Conservation (phyloP, 257 asterid genomes). For the Solanum pimpinellifolium region DNA sequence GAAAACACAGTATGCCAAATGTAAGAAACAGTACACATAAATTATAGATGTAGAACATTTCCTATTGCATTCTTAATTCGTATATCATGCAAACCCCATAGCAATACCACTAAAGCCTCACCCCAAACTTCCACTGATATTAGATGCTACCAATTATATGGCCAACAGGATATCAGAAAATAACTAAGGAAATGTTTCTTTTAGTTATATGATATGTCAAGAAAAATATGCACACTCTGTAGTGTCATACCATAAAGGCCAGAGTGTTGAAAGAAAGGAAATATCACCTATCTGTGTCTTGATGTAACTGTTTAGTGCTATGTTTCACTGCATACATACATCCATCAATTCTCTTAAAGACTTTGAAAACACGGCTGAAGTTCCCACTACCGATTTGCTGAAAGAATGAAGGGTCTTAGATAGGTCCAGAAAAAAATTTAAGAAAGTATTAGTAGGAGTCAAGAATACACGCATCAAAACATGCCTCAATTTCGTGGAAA, state of each 20-base stretch:
- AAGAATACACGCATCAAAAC: background rate
- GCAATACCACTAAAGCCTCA: background rate
- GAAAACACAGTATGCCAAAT: background rate
- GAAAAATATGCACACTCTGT: background rate
- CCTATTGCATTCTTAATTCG: background rate
- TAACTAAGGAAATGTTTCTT: background rate
- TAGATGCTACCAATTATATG: background rate
- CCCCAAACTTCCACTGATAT: background rate
- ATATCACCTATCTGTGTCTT: slow-evolving; percentile 66
- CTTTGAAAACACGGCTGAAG: slow-evolving; percentile 81
- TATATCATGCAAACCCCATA: background rate
- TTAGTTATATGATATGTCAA: background rate
- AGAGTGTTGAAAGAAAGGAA: background rate
- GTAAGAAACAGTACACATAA: background rate
- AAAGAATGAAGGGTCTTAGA: background rate
- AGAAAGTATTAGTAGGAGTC: background rate
- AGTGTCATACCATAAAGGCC: background rate
- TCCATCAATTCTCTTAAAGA: slow-evolving; percentile 82
- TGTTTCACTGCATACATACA: slow-evolving; percentile 86
- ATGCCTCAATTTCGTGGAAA: slow-evolving; percentile 82
- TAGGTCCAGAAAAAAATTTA: background rate
- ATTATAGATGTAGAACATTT: background rate
- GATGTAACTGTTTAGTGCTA: slow-evolving; percentile 56
- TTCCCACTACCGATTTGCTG: slow-evolving; percentile 90
- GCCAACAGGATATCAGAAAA: background rate